Evolutionary conservation across 2,329 filamentous ascomycete species (phyloP).

Genomic region (Dactylellina drechsleri): DNA sequence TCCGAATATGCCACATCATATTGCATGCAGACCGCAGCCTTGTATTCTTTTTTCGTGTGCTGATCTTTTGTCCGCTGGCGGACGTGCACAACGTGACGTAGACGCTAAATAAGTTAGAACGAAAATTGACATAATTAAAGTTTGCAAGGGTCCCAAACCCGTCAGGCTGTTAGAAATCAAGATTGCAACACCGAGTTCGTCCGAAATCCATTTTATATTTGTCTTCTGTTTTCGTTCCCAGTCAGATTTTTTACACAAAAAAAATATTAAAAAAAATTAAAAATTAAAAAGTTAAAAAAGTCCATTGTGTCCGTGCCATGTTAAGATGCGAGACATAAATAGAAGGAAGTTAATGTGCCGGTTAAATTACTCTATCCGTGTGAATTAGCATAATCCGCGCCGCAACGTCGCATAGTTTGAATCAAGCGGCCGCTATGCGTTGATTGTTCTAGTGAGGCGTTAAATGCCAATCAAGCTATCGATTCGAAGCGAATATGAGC

Average conservation of each 20-base stretch:
- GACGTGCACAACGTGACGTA: conserved; percentile 13
- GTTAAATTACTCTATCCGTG: not conserved
- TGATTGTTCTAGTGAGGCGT: not conserved
- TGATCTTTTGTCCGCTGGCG: not conserved
- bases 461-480: not conserved
- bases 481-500: too few species aligned
- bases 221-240: too few species aligned
- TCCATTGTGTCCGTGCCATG: too few species aligned
- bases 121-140: too few species aligned
- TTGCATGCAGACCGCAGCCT: conserved; percentile 11
- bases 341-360: not conserved
- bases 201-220: too few species aligned
- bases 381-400: conserved; percentile 15
- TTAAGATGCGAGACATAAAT: not conserved
- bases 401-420: conserved; percentile 13
- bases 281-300: too few species aligned
- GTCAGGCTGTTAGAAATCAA: too few species aligned
- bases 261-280: too few species aligned
- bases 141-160: too few species aligned
- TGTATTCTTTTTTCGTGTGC: not conserved
- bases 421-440: not conserved
- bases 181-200: too few species aligned
- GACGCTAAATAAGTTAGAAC: not conserved
- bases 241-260: too few species aligned
- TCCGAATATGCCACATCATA: conserved; percentile 7